Base-by-base conservation (phyloP, 495 filamentous ascomycete species). In the Massariosphaeria phaeospora region DNA sequence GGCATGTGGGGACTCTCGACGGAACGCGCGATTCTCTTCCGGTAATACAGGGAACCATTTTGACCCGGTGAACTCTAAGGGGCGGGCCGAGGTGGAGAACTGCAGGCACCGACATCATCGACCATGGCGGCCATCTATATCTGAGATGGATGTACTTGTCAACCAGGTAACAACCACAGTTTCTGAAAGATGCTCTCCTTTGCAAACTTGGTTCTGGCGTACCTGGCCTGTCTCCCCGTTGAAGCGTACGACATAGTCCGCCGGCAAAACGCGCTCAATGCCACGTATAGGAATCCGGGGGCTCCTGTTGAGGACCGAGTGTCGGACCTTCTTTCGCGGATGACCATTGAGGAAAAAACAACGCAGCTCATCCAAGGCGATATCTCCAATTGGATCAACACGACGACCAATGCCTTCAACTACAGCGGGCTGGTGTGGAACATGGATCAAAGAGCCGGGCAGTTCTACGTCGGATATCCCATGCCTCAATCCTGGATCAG, bases 271-370 rank as follows among this genome's bases (percentile, higher is more conserved):
- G 56, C 56, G 2, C 15, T 29, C 25, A 52, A 52, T 50, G 62
- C 62, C 13, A 55, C 48, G 6, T 87, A 87, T 76, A 86, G 84
- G 62, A 72, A 86, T 64, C 68, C 84, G 0, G 69, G 68, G 17
- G 79, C 79, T 0, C 60, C 76, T 3, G 74, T 85, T 11, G 83
- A 85, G 39, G 76, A 73, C 44, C 72, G 84, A 35, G 77, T 88
- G 7, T 66, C 73, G 8, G 83, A 87, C 65, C 70, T 88, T 20
- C 57, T 88, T 49, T 75, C 76, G 1, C 73, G 81, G 20, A 87
- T 88, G 84, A 86, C 79, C 0, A 74, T 84, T 34, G 74, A 83
- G 61, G 84, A 88, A 43, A 88, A 88, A 66, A 75, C 79, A 40
- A 72, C 79, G 3, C 84, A 88, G 65, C 72, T 87, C 52, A 62